Conservation (phyloP, 179 eudicot genomes). For the Beta corolliflora region DNA sequence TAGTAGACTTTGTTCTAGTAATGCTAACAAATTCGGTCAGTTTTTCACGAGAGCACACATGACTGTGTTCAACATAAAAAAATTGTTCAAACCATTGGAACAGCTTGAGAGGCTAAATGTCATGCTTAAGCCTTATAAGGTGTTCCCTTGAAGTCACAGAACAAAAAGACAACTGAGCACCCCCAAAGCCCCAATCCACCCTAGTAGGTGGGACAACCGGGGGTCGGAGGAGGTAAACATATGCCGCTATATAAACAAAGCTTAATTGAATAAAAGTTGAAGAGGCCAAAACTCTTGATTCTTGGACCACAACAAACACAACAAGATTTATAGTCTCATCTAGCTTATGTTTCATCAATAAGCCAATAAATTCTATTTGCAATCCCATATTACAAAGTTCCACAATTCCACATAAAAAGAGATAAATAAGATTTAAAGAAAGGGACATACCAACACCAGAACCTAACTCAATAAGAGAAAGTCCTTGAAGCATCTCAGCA, state of each 20-base stretch:
- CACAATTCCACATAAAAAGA: not conserved
- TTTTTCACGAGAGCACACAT: not conserved
- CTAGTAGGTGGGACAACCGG: too few relatives aligned
- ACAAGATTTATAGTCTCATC: not conserved
- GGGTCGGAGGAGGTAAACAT: not conserved
- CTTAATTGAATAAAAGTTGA: not conserved
- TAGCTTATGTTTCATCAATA: not conserved
- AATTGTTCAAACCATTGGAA: not conserved
- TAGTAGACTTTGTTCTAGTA: too few relatives aligned
- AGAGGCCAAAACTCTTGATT: not conserved
- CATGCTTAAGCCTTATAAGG: not conserved
- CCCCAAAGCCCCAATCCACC: too few relatives aligned
- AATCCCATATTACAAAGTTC: not conserved
- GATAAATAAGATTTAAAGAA: not conserved
- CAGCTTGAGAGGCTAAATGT: not conserved
- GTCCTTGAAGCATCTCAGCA: conserved; percentile 69
- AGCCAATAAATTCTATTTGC: not conserved
- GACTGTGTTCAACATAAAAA: not conserved
- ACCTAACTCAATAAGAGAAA: conserved; percentile 80
- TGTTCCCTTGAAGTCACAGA: too few relatives aligned
- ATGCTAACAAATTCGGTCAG: not conserved
- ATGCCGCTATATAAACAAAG: not conserved
- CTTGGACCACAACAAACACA: not conserved
- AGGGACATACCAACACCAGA: conserved; percentile 87
- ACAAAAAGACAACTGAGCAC: too few relatives aligned